A percentile compares a stretch with the other conserved stretches of the same genome.
Evolutionary conservation across 2,329 filamentous ascomycete species (phyloP).

Genomic region (Ophiostoma sp.): DNA sequence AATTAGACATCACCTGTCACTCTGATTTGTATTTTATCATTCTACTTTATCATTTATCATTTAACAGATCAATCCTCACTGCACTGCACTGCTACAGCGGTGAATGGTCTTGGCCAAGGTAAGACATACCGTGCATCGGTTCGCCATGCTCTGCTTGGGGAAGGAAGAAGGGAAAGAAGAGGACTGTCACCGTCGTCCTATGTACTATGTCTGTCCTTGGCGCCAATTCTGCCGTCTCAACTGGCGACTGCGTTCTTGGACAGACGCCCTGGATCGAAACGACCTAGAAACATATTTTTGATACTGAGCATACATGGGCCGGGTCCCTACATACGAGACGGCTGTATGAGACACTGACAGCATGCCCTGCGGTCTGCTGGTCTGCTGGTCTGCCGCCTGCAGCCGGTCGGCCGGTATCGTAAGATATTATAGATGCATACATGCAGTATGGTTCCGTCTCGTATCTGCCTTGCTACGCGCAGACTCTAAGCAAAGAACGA

Average conservation of each 20-base stretch:
- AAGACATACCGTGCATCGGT: slow-evolving; percentile 3
- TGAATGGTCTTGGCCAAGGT: not conserved
- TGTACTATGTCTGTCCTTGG: not conserved
- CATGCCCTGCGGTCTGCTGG: too few species aligned
- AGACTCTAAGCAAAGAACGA: too few species aligned
- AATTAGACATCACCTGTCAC: not conserved
- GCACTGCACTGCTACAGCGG: not conserved
- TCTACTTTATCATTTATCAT: not conserved
- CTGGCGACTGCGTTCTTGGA: not conserved
- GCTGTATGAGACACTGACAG: not conserved
- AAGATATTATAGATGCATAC: too few species aligned
- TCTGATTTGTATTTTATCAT: not conserved
- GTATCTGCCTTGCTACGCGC: too few species aligned
- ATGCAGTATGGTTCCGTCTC: too few species aligned
- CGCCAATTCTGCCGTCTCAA: not conserved
- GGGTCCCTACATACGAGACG: not conserved
- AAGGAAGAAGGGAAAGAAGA: not conserved
- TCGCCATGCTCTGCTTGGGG: not conserved
- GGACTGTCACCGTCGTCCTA: not conserved
- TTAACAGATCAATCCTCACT: too few species aligned
- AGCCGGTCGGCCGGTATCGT: too few species aligned
- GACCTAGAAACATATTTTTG: too few species aligned
- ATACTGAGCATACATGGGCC: not conserved
- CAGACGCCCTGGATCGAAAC: too few species aligned
- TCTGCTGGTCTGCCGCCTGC: not conserved